These are phyloP conservation scores for Sporopachydermia lactativora DNA, from an alignment of 805 yeast species.

Conservation along the genomic window DNA sequence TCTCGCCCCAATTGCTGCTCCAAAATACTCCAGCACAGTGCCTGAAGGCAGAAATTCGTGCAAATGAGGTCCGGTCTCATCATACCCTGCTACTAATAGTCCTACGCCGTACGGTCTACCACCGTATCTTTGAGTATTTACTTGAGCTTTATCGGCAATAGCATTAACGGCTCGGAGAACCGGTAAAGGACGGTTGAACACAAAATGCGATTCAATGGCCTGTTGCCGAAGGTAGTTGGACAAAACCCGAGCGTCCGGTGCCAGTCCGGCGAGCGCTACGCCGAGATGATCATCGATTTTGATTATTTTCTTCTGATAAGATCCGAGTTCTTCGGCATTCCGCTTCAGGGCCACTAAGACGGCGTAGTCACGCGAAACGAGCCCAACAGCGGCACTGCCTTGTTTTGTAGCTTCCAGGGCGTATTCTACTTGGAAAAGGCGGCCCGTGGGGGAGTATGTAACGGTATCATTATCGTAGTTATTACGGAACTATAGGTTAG, in stretches of 20 bases:
- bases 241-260: conserved; percentile 94
- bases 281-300: conserved; percentile 91
- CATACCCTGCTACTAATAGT: conserved; percentile 75
- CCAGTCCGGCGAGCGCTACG: conserved; percentile 90
- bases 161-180: conserved; percentile 71
- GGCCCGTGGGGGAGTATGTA: conserved; percentile 91
- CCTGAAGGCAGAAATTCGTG: conserved; percentile 96
- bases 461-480: conserved; percentile 98
- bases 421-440: conserved; percentile 78
- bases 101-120: conserved; percentile 99
- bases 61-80: conserved; percentile 87
- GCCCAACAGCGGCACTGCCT: conserved; percentile 94
- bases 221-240: conserved; percentile 82
- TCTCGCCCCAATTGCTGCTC: conserved; percentile 95
- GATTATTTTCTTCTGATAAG: conserved; percentile 88
- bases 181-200: conserved; percentile 75
- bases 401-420: conserved; percentile 94
- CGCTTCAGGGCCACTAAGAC: conserved; percentile 91
- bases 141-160: conserved; percentile 94
- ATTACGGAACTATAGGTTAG: conserved; percentile 75
- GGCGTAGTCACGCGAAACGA: conserved; percentile 74
- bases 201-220: conserved; percentile 76
- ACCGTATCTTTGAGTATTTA: conserved; percentile 90
- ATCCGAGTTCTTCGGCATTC: conserved; percentile 94
- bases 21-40: conserved; percentile 77